A percentile compares a stretch with the other conserved stretches of the same genome.
Conservation (phyloP, 2,329 filamentous ascomycete genomes). For the Epichloe brachyelytri region DNA sequence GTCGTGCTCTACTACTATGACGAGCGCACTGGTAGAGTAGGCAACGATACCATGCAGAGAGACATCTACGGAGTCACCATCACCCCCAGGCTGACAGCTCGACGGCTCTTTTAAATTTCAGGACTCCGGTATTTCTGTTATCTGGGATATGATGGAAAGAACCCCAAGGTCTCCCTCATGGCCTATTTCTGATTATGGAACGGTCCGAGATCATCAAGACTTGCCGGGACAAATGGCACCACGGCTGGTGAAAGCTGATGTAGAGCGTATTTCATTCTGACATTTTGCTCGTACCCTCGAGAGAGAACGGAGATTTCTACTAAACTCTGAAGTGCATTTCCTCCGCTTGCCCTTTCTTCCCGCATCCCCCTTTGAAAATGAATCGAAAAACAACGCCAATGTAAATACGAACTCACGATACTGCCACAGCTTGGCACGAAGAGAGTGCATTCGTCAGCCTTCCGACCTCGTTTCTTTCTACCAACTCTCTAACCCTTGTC, state of each 20-base stretch:
- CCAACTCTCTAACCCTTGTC: not conserved
- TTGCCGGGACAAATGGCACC: no score
- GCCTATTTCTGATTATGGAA: no score
- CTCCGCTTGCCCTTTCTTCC: not conserved
- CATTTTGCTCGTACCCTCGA: constrained; percentile 15
- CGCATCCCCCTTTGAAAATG: not conserved
- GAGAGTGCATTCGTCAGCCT: not conserved
- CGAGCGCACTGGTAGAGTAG: no score
- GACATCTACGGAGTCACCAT: no score
- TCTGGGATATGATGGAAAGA: no score
- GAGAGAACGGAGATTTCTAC: constrained; percentile 18
- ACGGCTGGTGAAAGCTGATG: not conserved
- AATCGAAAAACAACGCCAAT: not conserved
- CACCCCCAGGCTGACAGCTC: no score
- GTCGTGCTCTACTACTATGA: no score
- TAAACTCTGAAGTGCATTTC: constrained; percentile 25
- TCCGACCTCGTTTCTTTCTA: not conserved
- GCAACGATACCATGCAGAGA: no score
- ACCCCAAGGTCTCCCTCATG: no score
- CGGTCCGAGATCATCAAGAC: no score
- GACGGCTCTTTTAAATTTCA: no score
- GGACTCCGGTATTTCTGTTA: constrained; percentile 15
- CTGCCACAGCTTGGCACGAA: not conserved
- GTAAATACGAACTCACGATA: not conserved
- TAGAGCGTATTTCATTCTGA: constrained; percentile 13